Percentiles rank a stretch among this genome's conserved stretches.
These are phyloP conservation scores for Cicer arietinum DNA, from an alignment of 306 rosid species.

Conservation along the genomic window DNA sequence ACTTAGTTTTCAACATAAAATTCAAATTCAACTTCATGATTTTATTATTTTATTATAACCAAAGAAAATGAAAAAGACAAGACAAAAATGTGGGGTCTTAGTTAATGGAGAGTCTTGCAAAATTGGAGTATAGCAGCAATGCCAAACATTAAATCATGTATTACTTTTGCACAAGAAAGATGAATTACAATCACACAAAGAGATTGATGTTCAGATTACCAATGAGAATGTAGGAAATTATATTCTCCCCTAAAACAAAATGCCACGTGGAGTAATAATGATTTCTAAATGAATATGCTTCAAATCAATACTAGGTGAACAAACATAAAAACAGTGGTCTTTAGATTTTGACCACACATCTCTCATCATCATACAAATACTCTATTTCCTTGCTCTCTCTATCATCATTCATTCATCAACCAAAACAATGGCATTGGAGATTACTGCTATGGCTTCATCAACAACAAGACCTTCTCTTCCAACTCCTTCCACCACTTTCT, in stretches of 20 bases:
- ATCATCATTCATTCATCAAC: not conserved
- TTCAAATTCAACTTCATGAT: no score
- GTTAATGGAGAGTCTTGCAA: not conserved
- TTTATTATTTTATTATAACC: no score
- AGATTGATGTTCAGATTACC: not conserved
- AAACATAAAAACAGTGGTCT: not conserved
- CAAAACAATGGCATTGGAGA: constrained; percentile 59
- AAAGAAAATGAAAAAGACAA: no score
- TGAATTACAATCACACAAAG: constrained; percentile 8
- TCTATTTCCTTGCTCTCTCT: constrained; percentile 18
- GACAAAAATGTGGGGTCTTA: no score
- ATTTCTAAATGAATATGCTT: constrained; percentile 37
- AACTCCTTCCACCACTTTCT: constrained; percentile 44
- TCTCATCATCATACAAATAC: constrained; percentile 48
- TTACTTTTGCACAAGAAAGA: not conserved
- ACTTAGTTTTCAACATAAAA: no score
- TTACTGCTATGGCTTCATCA: constrained; percentile 67
- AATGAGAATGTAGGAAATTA: constrained; percentile 3
- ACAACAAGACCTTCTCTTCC: constrained; percentile 54
- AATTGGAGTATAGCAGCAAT: not conserved
- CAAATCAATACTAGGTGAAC: constrained; percentile 38
- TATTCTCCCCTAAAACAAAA: not conserved
- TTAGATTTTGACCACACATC: constrained; percentile 53
- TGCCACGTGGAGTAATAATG: constrained; percentile 49
- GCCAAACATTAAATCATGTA: not conserved